Base-by-base conservation (phyloP, 192 early-diverging fungal species). In the Chytriomyces confervae region DNA sequence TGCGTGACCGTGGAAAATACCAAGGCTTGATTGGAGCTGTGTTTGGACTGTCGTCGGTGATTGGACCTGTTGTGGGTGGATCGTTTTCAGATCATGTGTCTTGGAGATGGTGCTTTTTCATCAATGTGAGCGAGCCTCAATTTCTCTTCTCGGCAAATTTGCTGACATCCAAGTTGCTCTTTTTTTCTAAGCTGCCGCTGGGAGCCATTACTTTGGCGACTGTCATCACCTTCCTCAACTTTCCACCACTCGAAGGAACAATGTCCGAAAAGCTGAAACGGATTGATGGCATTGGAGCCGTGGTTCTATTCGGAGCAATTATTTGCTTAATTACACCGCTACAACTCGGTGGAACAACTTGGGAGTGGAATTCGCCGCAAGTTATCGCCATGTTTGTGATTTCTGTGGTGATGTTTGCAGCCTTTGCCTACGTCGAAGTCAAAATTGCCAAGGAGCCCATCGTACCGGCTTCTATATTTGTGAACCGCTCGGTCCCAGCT, bases 41-140 rank as follows among this genome's bases (percentile, higher is more conserved):
- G 0, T 91, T 94, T 86, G 93, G 91, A 23, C 71, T 93, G 47
- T 91, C 92, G 10, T 89, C 91, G 5, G 89, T 93, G 3, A 66
- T 94, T 5, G 95, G 94, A 7, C 93, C 95, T 1, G 82, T 94
- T 18, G 69, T 95, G 13, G 95, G 95, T 67, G 95, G 95, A 49
- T 75, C 91, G 11, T 91, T 96, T 50, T 93, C 91, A 29, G 88
- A 96, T 45, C 43, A 62, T 27, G n/a, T 80, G 43, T 36, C 36
- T 20, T 36, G 29, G 29, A 36, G 63, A 65, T 65, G 63, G 63
- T 65, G 63, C 63, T 65, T 65, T 27, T 65, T 65, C 4, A 20
- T 65, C 13, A 65, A 65, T 3, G 29, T 36, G 29, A 36, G n/a
- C n/a, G n/a, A n/a, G n/a, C n/a, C n/a, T n/a, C n/a, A n/a, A n/a